Evolutionary conservation across 2,329 filamentous ascomycete species (phyloP).

Genomic region (Verticillium nubilum): DNA sequence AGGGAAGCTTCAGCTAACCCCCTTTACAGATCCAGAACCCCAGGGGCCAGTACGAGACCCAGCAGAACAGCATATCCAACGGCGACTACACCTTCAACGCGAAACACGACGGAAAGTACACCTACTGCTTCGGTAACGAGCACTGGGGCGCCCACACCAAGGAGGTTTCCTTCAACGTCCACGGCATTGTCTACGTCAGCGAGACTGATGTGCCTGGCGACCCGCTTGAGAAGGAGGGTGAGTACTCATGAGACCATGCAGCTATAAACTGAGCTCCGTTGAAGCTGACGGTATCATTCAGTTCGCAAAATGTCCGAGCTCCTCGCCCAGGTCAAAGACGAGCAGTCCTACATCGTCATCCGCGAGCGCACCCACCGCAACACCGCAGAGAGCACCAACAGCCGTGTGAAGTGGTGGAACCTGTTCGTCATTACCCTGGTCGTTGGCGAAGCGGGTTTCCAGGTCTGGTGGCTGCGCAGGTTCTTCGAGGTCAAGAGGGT

Average conservation of each 20-base stretch:
- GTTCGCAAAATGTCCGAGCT: slow-evolving; percentile 81
- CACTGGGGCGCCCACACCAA: slow-evolving; percentile 95
- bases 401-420: slow-evolving; percentile 99
- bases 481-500: slow-evolving; percentile 87
- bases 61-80: slow-evolving; percentile 75
- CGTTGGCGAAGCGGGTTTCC: slow-evolving; percentile 88
- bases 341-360: slow-evolving; percentile 94
- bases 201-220: slow-evolving; percentile 80
- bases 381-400: slow-evolving; percentile 97
- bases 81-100: slow-evolving; percentile 93
- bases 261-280: neutral
- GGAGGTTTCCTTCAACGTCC: slow-evolving; percentile 98
- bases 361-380: slow-evolving; percentile 96
- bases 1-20: slow-evolving; percentile 1
- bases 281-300: slow-evolving; percentile 25
- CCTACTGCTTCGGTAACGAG: slow-evolving; percentile 99
- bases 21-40: slow-evolving; percentile 69
- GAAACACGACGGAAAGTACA: slow-evolving; percentile 77
- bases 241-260: slow-evolving; percentile 12
- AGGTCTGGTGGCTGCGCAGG: slow-evolving; percentile 98
- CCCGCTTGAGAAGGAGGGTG: slow-evolving; percentile 87
- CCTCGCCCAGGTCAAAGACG: slow-evolving; percentile 89
- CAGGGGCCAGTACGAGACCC: slow-evolving; percentile 65
- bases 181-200: slow-evolving; percentile 95
- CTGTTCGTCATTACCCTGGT: slow-evolving; percentile 90